Evolutionary conservation across 129 eudicot species (phyloP).

Genomic region (Flaveria sonorensis): DNA sequence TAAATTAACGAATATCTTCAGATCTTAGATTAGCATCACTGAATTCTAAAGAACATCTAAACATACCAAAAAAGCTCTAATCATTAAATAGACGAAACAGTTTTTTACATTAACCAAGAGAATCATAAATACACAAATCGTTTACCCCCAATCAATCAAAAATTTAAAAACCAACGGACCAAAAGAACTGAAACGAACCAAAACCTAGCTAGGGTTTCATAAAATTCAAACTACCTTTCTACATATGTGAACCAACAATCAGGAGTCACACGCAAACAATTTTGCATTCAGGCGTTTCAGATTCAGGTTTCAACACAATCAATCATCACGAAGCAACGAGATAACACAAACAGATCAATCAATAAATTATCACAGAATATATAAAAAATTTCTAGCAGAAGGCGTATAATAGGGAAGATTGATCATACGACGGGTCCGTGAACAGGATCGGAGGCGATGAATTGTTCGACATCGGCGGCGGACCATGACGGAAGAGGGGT

Average conservation of each 20-base stretch:
- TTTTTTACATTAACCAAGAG: not conserved
- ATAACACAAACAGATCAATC: conserved; percentile 8
- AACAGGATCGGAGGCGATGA: conserved; percentile 75
- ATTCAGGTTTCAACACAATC: conserved; percentile 12
- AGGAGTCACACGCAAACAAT: not conserved
- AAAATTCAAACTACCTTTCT: not conserved
- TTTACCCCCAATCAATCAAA: not conserved
- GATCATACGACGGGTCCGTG: conserved; percentile 57
- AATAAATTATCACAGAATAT: not conserved
- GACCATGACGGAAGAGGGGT: conserved; percentile 67
- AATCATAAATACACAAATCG: not conserved
- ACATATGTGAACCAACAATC: not conserved
- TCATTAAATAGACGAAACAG: not conserved
- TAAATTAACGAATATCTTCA: not conserved
- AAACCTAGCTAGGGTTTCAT: conserved; percentile 16
- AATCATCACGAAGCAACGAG: conserved; percentile 6
- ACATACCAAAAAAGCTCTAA: not conserved
- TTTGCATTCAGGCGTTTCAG: not conserved
- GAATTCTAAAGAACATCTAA: no score
- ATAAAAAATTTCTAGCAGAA: no score
- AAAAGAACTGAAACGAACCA: no score
- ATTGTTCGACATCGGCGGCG: conserved; percentile 58
- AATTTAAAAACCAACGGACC: not conserved
- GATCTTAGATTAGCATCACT: no score
- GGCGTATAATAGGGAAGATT: not conserved